A percentile compares a stretch with the other conserved stretches of the same genome.
These are phyloP conservation scores for Clitopilus hobsonii DNA, from an alignment of 768 basidiomycete genomes.

Conservation along the genomic window DNA sequence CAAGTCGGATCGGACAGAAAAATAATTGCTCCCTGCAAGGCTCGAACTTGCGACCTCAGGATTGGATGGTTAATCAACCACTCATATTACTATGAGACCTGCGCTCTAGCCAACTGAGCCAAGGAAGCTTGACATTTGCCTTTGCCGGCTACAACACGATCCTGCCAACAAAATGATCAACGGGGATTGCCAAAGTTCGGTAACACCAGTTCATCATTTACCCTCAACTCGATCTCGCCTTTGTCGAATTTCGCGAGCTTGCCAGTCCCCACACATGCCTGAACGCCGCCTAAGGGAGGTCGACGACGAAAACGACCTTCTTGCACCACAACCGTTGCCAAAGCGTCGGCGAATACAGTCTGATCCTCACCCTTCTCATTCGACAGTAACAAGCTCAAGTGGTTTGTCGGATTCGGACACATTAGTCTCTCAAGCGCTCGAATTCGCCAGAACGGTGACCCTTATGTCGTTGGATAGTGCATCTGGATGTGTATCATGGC, in stretches of 20 bases:
- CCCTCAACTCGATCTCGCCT: not conserved
- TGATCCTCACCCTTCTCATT: too few relatives aligned
- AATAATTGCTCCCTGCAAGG: conserved; percentile 32
- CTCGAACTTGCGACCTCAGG: conserved; percentile 54
- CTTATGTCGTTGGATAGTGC: not conserved
- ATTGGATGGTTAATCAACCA: conserved; percentile 22
- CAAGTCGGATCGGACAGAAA: not conserved
- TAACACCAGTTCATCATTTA: not conserved
- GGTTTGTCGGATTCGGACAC: not conserved
- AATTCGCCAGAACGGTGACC: not conserved
- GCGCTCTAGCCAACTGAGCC: conserved; percentile 33
- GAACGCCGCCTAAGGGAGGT: not conserved
- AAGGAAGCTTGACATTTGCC: conserved; percentile 18
- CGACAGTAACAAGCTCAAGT: too few relatives aligned
- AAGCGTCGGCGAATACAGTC: not conserved
- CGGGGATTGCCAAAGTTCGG: not conserved
- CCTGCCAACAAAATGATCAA: not conserved
- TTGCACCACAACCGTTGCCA: not conserved
- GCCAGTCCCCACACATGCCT: not conserved
- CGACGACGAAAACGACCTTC: not conserved
- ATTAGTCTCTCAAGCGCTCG: not conserved
- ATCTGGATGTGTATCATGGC: not conserved
- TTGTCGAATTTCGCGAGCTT: not conserved
- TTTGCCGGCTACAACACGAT: not conserved
- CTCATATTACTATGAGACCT: not conserved